Percentiles rank a stretch among this genome's conserved stretches.
Conservation (phyloP, 2,329 filamentous ascomycete genomes). For the Stemphylium beticola region DNA sequence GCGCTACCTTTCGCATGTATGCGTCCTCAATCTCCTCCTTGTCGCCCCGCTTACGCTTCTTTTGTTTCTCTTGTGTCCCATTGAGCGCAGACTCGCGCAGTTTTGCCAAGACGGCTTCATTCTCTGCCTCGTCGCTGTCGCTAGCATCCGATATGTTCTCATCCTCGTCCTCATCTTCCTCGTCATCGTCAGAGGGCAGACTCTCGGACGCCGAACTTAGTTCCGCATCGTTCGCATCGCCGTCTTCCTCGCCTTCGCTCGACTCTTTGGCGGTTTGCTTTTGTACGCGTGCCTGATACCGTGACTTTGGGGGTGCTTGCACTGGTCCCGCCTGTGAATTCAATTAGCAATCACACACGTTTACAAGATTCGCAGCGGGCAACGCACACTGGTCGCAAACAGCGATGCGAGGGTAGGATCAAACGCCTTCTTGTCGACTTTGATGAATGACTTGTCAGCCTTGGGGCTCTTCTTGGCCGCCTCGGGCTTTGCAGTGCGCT, state of each 20-base stretch:
- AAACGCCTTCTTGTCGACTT: slow-evolving; percentile 45
- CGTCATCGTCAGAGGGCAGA: slow-evolving; percentile 19
- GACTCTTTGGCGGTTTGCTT: slow-evolving; percentile 28
- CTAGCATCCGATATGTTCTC: slow-evolving; percentile 38
- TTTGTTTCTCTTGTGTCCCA: slow-evolving; percentile 39
- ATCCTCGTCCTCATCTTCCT: slow-evolving; percentile 39
- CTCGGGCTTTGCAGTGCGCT: slow-evolving; percentile 26
- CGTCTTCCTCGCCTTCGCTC: slow-evolving; percentile 61
- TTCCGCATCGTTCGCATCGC: slow-evolving; percentile 45
- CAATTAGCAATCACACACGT: slow-evolving; percentile 17
- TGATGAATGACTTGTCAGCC: slow-evolving; percentile 28
- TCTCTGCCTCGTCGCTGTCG: slow-evolving; percentile 27
- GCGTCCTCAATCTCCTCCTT: slow-evolving; percentile 72
- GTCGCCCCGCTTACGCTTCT: slow-evolving; percentile 58
- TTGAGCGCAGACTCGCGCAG: slow-evolving; percentile 33
- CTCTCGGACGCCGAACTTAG: slow-evolving; percentile 25
- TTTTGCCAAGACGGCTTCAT: slow-evolving; percentile 34
- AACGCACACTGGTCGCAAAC: slow-evolving; percentile 53
- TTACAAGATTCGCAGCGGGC: neutral
- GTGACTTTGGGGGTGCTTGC: slow-evolving; percentile 50
- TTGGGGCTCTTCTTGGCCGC: slow-evolving; percentile 17
- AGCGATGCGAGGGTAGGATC: slow-evolving; percentile 56
- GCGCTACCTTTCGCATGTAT: slow-evolving; percentile 70
- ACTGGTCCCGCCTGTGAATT: slow-evolving; percentile 43
- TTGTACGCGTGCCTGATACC: slow-evolving; percentile 41